A percentile compares a stretch with the other conserved stretches of the same genome.
These are phyloP conservation scores for Rosa multiflora DNA, from an alignment of 306 rosid species.

Conservation along the genomic window DNA sequence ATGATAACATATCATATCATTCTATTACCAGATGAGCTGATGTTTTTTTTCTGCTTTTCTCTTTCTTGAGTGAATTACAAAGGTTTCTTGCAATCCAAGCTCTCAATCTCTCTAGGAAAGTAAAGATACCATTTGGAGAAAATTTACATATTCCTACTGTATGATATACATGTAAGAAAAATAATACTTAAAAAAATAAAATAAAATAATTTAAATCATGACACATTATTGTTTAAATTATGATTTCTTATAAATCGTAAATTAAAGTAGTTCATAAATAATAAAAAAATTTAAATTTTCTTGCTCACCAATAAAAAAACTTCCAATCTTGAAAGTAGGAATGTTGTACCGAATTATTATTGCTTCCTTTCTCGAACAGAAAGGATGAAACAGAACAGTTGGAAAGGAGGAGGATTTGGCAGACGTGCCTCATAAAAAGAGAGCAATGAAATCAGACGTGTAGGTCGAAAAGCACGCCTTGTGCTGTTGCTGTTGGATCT, in stretches of 20 bases:
- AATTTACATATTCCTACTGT: no score
- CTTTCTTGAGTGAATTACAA: no score
- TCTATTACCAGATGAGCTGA: neutral
- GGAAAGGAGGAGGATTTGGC: neutral
- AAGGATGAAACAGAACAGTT: constrained; percentile 14
- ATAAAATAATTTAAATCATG: no score
- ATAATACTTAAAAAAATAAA: no score
- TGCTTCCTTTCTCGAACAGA: constrained; percentile 8
- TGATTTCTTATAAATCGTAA: no score
- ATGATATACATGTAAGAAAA: no score
- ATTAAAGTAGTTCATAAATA: no score
- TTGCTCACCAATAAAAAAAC: neutral
- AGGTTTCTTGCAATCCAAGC: no score
- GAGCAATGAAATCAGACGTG: constrained; percentile 49
- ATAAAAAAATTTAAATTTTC: neutral
- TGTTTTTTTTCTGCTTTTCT: no score
- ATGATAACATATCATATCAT: neutral
- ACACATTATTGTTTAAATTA: no score
- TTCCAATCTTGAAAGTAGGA: constrained; percentile 15
- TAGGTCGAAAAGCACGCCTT: constrained; percentile 61
- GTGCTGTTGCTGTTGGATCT: constrained; percentile 13
- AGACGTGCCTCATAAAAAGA: constrained; percentile 31
- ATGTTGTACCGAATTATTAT: constrained; percentile 25
- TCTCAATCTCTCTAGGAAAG: no score
- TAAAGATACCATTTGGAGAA: no score